These are phyloP conservation scores for Lachancea sp. DNA, from an alignment of 805 yeast species.

Conservation along the genomic window DNA sequence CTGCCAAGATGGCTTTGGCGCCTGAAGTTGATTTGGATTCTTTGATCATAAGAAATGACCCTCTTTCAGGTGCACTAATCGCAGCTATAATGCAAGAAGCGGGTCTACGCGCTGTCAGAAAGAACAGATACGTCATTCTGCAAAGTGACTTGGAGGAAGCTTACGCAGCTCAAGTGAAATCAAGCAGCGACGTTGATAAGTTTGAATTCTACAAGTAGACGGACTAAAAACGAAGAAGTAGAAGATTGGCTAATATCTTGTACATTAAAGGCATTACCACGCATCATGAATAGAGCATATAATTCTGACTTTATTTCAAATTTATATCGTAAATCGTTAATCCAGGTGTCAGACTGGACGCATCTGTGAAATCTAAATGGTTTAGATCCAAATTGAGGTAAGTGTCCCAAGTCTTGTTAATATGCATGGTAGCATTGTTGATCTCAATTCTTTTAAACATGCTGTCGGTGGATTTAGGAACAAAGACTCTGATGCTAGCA, in stretches of 20 bases:
- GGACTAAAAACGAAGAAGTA: background rate
- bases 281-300: background rate
- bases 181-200: conserved; percentile 92
- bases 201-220: conserved; percentile 87
- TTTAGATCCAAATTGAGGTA: conserved; percentile 62
- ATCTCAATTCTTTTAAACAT: conserved; percentile 5
- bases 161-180: conserved; percentile 91
- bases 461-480: conserved; percentile 17
- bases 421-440: background rate
- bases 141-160: conserved; percentile 98
- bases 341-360: conserved; percentile 53
- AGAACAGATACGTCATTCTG: conserved; percentile 92
- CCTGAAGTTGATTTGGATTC: conserved; percentile 97
- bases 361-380: conserved; percentile 51
- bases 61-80: conserved; percentile 92
- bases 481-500: conserved; percentile 12
- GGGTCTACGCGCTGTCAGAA: conserved; percentile 96
- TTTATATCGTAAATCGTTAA: conserved; percentile 45
- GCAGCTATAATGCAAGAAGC: conserved; percentile 99
- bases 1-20: conserved; percentile 94
- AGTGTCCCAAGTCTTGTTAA: conserved; percentile 31
- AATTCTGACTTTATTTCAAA: background rate
- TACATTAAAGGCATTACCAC: conserved; percentile 2
- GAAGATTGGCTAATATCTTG: background rate
- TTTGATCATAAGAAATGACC: conserved; percentile 90